Percentiles rank a stretch among this genome's conserved stretches.
Evolutionary conservation across 1,284 basidiomycete genomes (phyloP).

Genomic region (Athelia sp.): DNA sequence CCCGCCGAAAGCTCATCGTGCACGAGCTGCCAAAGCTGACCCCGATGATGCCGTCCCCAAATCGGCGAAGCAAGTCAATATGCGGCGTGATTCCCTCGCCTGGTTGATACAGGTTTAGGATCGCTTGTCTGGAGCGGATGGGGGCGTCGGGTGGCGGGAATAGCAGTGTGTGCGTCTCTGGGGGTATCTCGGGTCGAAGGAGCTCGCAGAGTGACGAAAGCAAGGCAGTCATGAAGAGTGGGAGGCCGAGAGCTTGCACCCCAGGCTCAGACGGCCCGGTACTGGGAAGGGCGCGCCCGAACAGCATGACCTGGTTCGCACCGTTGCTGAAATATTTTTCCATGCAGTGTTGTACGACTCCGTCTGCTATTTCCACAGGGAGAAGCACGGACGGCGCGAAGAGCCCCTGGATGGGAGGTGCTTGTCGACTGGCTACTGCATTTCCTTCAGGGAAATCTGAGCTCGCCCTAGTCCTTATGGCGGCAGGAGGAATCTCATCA

Average conservation of each 20-base stretch:
- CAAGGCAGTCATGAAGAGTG: conserved; percentile 47
- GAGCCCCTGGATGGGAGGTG: conserved; percentile 58
- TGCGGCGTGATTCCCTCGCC: conserved; percentile 80
- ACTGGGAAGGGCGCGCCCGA: conserved; percentile 40
- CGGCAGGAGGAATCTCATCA: conserved; percentile 22
- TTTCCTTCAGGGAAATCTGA: background rate
- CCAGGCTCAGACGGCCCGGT: conserved; percentile 9
- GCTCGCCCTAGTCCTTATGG: background rate
- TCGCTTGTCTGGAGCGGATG: conserved; percentile 62
- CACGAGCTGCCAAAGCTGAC: conserved; percentile 70
- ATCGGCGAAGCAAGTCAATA: conserved; percentile 71
- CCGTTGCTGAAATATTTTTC: conserved; percentile 48
- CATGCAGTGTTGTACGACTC: conserved; percentile 49
- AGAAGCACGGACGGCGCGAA: conserved; percentile 49
- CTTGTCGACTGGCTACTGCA: conserved; percentile 23
- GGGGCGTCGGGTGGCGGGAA: conserved; percentile 39
- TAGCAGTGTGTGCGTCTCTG: conserved; percentile 42
- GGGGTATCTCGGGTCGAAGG: conserved; percentile 43
- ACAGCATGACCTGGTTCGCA: conserved; percentile 76
- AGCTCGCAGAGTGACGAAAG: conserved; percentile 44
- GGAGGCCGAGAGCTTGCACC: conserved; percentile 36
- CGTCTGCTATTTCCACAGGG: conserved; percentile 42
- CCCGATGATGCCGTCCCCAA: conserved; percentile 77
- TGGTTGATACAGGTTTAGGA: conserved; percentile 73
- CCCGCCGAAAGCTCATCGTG: conserved; percentile 62